phyloP scores from a whole-genome alignment of 495 filamentous ascomycete species.

The Apodospora peruviana region DNA sequence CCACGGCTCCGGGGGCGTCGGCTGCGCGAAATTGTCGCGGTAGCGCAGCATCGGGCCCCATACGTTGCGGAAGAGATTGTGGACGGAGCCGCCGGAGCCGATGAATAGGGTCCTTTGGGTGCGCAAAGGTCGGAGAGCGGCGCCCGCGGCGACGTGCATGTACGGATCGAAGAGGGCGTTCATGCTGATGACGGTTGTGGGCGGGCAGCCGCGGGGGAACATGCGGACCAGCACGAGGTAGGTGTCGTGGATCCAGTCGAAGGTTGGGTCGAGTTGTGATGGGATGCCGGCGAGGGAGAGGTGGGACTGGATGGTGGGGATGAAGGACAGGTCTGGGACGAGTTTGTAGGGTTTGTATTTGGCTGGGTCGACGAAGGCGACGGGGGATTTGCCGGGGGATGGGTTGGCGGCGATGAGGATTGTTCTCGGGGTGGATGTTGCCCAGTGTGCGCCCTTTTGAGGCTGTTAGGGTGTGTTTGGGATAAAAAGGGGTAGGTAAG shows the following conservation, averaged over 20 bases:
- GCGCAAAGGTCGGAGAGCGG: constrained; percentile 46
- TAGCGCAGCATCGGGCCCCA: constrained; percentile 56
- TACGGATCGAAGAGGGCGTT: constrained; percentile 58
- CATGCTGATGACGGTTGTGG: constrained; percentile 51
- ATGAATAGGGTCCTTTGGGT: constrained; percentile 45
- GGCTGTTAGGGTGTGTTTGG: too few relatives aligned
- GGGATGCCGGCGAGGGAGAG: constrained; percentile 46
- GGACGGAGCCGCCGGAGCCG: constrained; percentile 57
- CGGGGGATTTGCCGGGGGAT: constrained; percentile 48
- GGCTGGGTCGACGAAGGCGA: constrained; percentile 53
- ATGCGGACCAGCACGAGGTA: constrained; percentile 59
- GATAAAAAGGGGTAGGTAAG: neutral
- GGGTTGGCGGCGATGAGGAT: constrained; percentile 53
- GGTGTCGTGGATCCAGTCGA: constrained; percentile 62
- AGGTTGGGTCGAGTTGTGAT: constrained; percentile 38
- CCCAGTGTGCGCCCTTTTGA: constrained; percentile 57
- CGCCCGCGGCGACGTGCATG: constrained; percentile 52
- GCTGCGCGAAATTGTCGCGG: constrained; percentile 55
- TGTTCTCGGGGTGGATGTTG: constrained; percentile 34
- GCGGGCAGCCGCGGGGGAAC: constrained; percentile 53
- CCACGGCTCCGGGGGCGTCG: constrained; percentile 48
- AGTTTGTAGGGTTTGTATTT: constrained; percentile 55
- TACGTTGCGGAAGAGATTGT: constrained; percentile 59
- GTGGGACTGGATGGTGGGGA: constrained; percentile 38
- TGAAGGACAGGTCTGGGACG: constrained; percentile 46